Conservation (phyloP, 495 filamentous ascomycete genomes). For the Evansstolkia leycettana region DNA sequence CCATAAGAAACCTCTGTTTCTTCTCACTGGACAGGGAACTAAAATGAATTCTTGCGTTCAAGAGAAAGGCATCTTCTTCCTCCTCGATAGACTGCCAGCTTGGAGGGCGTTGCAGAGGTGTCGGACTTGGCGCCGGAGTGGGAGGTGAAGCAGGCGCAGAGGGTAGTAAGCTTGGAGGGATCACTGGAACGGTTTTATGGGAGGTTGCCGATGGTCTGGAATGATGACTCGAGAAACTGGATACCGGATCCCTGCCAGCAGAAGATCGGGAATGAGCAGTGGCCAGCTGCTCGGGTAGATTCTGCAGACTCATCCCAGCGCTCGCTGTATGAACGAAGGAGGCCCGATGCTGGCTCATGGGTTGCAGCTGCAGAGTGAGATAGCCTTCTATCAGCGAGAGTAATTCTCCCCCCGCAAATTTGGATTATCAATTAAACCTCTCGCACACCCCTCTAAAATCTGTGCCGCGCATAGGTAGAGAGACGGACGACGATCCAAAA, state of each 20-base stretch:
- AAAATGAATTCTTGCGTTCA: conserved; percentile 45
- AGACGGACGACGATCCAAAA: background rate
- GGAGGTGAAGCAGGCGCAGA: conserved; percentile 58
- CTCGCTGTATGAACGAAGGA: conserved; percentile 18
- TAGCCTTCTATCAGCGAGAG: no score
- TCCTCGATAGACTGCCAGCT: conserved; percentile 47
- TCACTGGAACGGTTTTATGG: conserved; percentile 34
- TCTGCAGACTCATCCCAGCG: conserved; percentile 19
- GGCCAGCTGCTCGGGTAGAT: conserved; percentile 19
- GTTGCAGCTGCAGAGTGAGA: no score
- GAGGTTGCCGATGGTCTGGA: conserved; percentile 40
- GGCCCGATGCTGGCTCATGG: conserved; percentile 14
- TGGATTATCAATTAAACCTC: background rate
- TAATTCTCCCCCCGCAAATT: background rate
- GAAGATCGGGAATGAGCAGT: conserved; percentile 15
- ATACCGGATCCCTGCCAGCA: conserved; percentile 21
- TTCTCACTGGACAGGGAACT: conserved; percentile 38
- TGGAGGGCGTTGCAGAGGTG: conserved; percentile 46
- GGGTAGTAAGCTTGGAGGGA: conserved; percentile 48
- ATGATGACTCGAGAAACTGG: conserved; percentile 25
- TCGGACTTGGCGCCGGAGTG: conserved; percentile 56
- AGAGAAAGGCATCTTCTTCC: conserved; percentile 37
- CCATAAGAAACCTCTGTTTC: conserved; percentile 58
- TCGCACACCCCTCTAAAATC: background rate
- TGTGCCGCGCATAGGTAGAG: background rate